Evolutionary conservation across 805 yeast species (phyloP).

Genomic region (Wickerhamiella dianesei): DNA sequence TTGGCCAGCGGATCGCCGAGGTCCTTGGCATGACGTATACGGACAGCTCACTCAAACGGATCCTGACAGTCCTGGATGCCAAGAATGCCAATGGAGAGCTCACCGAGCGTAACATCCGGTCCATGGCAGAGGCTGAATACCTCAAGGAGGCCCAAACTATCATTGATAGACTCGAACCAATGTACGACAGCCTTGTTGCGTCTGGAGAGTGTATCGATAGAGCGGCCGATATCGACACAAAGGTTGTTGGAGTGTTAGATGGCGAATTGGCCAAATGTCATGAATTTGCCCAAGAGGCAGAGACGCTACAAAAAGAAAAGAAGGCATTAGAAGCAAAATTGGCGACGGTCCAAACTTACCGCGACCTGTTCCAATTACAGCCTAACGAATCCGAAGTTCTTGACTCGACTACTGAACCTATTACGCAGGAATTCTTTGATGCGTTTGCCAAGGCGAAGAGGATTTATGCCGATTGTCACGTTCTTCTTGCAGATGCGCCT

Average conservation of each 20-base stretch:
- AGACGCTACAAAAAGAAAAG: slow-evolving; percentile 18
- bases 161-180: slow-evolving; percentile 25
- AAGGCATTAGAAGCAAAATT: slow-evolving; percentile 16
- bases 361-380: slow-evolving; percentile 49
- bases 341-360: slow-evolving; percentile 25
- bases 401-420: slow-evolving; percentile 23
- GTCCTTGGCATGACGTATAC: slow-evolving; percentile 17
- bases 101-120: slow-evolving; percentile 12
- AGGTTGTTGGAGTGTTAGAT: slow-evolving; percentile 17
- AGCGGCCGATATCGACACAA: slow-evolving; percentile 12
- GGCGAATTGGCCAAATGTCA: slow-evolving; percentile 17
- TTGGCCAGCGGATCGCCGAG: slow-evolving; percentile 7
- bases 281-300: slow-evolving; percentile 21
- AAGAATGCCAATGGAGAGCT: neutral
- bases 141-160: slow-evolving; percentile 15
- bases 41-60: slow-evolving; percentile 16
- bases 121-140: slow-evolving; percentile 9
- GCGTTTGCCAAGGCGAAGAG: slow-evolving; percentile 47
- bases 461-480: slow-evolving; percentile 55
- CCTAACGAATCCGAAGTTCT: slow-evolving; percentile 60
- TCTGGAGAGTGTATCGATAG: slow-evolving; percentile 17
- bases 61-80: slow-evolving; percentile 14
- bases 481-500: slow-evolving; percentile 41
- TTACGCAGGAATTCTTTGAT: slow-evolving; percentile 34
- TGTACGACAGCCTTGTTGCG: slow-evolving; percentile 19